Evolutionary conservation across 164 flowering plant genomes (phyloP).

Genomic region (Saururus chinensis): DNA sequence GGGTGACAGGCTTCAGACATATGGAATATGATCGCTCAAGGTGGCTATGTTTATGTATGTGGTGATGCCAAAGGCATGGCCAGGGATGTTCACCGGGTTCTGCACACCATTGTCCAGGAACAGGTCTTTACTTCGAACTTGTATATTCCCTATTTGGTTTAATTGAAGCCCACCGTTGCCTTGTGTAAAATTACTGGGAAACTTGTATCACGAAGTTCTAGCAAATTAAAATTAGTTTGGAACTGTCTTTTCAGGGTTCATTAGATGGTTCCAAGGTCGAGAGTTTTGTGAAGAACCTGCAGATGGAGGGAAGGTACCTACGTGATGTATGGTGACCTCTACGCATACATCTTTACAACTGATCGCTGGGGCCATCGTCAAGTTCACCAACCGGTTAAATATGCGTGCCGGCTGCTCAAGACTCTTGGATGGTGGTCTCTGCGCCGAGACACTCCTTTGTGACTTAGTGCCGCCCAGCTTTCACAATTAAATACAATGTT

Average conservation of each 20-base stretch:
- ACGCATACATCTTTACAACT: background rate
- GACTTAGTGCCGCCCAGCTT: background rate
- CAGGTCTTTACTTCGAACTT: conserved; percentile 42
- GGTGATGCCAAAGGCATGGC: conserved; percentile 99
- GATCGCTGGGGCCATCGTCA: no score
- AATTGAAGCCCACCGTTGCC: background rate
- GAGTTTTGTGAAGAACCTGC: conserved; percentile 79
- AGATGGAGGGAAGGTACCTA: conserved; percentile 79
- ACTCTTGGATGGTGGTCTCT: background rate
- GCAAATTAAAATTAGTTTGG: background rate
- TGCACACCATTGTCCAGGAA: conserved; percentile 88
- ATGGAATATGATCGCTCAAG: conserved; percentile 75
- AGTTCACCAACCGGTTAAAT: no score
- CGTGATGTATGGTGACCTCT: conserved; percentile 84
- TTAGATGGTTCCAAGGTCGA: conserved; percentile 73
- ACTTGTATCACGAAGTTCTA: background rate
- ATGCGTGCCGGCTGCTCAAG: no score
- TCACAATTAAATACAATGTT: background rate
- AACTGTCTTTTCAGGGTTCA: conserved; percentile 56
- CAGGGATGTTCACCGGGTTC: conserved; percentile 78
- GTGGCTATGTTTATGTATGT: conserved; percentile 84
- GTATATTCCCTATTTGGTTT: background rate
- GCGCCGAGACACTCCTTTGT: background rate
- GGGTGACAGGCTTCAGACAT: conserved; percentile 58
- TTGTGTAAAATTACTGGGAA: background rate